phyloP scores from a whole-genome alignment of 192 early-diverging fungal species.

The Coemansia guatemalensis region DNA sequence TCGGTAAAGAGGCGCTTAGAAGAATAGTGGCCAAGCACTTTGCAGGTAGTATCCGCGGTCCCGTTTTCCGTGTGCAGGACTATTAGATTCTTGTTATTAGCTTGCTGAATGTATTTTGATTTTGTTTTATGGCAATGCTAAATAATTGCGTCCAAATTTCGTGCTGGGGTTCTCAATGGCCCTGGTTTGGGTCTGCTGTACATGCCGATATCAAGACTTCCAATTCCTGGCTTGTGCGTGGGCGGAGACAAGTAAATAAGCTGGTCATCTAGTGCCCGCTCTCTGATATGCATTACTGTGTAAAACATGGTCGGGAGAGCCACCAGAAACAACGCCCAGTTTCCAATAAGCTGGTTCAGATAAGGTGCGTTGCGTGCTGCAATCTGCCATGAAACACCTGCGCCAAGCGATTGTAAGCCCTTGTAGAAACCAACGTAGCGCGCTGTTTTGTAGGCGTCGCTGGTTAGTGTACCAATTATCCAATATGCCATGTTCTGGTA shows the following conservation, averaged over 20 bases:
- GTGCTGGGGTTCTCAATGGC: constrained; percentile 2
- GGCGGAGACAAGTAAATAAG: constrained; percentile 20
- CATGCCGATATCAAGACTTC: neutral
- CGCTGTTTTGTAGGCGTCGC: constrained; percentile 68
- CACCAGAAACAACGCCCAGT: constrained; percentile 37
- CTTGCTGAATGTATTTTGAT: too few relatives aligned
- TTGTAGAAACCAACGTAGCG: constrained; percentile 83
- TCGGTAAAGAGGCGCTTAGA: constrained; percentile 24
- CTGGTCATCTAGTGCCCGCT: constrained; percentile 37
- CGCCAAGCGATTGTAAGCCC: constrained; percentile 72
- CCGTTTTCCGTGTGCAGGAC: constrained; percentile 7
- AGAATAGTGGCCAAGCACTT: constrained; percentile 34
- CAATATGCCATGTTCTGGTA: constrained; percentile 80
- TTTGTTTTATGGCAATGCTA: neutral
- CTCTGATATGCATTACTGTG: constrained; percentile 31
- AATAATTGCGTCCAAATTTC: constrained; percentile 6
- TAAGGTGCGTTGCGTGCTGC: constrained; percentile 54
- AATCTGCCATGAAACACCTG: constrained; percentile 67
- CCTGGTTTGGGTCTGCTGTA: neutral
- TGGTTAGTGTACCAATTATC: constrained; percentile 81
- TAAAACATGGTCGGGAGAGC: constrained; percentile 45
- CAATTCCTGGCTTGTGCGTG: constrained; percentile 1
- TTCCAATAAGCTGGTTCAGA: constrained; percentile 51
- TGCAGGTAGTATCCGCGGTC: neutral
- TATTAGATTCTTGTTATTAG: neutral